Conservation (phyloP, 441 rosid genomes). For the Sinapis alba region DNA sequence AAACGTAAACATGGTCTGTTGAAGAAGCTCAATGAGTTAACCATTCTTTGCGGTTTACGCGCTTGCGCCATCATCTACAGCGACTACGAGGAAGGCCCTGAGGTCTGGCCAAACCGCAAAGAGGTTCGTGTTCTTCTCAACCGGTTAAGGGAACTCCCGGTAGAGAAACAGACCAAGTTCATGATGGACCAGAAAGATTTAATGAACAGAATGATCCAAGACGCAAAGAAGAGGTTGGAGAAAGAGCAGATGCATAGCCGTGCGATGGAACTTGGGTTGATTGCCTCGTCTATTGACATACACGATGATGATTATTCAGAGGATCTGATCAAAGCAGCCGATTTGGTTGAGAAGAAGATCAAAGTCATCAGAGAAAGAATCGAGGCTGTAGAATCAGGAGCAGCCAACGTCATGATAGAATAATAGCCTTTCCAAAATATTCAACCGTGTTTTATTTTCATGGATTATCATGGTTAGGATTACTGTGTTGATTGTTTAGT, state of each 20-base stretch:
- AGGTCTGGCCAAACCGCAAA: slow-evolving; percentile 38
- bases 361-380: slow-evolving; percentile 25
- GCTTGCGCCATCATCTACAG: slow-evolving; percentile 63
- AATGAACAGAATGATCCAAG: slow-evolving; percentile 31
- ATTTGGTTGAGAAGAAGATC: slow-evolving; percentile 28
- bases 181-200: slow-evolving; percentile 42
- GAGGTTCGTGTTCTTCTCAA: slow-evolving; percentile 32
- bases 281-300: slow-evolving; percentile 7
- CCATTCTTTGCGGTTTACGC: slow-evolving; percentile 61
- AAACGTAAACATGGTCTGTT: slow-evolving; percentile 62
- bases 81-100: slow-evolving; percentile 44
- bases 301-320: slow-evolving; percentile 30
- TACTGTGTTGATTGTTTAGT: slow-evolving; percentile 2
- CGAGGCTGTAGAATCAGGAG: slow-evolving; percentile 1
- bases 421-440: not conserved
- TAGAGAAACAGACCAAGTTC: slow-evolving; percentile 33
- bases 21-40: slow-evolving; percentile 62
- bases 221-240: slow-evolving; percentile 29
- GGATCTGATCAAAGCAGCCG: slow-evolving; percentile 24
- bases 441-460: not conserved
- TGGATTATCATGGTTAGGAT: slow-evolving; percentile 1
- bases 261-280: slow-evolving; percentile 29
- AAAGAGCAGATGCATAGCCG: slow-evolving; percentile 18
- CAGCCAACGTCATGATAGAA: not conserved
- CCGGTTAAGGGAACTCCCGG: slow-evolving; percentile 25